phyloP scores from a whole-genome alignment of 257 asterid genomes.

The Solanum chmielewskii region DNA sequence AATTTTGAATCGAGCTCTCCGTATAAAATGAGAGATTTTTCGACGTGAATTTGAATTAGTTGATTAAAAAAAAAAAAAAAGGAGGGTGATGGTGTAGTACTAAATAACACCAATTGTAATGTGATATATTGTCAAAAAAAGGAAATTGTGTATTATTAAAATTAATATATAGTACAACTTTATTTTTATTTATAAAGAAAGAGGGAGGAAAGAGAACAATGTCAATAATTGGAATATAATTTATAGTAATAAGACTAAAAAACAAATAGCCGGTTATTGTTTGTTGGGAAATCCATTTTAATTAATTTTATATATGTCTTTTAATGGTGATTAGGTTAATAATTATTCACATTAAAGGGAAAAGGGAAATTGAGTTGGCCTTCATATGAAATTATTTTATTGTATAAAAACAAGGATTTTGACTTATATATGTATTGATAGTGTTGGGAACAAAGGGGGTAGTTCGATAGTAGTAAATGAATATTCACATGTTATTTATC shows the following conservation, averaged over 20 bases:
- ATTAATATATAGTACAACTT: background rate
- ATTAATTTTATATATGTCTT: background rate
- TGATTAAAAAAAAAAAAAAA: too few relatives aligned
- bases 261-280: background rate
- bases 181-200: background rate
- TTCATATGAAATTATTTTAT: background rate
- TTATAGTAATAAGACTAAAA: background rate
- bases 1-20: too few relatives aligned
- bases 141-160: background rate
- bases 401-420: background rate
- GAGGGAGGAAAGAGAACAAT: background rate
- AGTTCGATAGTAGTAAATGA: background rate
- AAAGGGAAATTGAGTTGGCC: background rate
- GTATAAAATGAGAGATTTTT: background rate
- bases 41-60: fast-evolving
- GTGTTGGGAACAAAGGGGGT: too few relatives aligned
- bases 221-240: background rate
- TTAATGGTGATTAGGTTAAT: background rate
- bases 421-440: background rate
- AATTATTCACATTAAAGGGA: background rate
- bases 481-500: background rate
- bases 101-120: background rate
- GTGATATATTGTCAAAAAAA: background rate
- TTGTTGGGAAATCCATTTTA: background rate
- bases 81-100: background rate